phyloP scores from a whole-genome alignment of 768 basidiomycete species.

The Gymnopilus dilepis region DNA sequence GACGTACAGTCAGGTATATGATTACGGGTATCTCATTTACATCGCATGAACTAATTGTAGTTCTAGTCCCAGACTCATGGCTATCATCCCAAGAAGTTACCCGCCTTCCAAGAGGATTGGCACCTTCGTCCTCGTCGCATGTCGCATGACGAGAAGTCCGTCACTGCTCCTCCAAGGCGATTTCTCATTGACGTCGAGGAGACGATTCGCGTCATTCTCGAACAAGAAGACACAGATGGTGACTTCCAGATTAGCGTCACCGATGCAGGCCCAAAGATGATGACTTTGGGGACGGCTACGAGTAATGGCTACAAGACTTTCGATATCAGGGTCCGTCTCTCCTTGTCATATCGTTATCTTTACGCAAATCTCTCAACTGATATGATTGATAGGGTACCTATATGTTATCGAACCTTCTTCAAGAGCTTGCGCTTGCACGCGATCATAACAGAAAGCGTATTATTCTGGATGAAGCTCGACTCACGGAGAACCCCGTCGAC shows the following conservation, averaged over 20 bases:
- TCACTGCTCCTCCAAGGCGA: slow-evolving; percentile 80
- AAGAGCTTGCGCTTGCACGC: slow-evolving; percentile 95
- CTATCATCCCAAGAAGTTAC: slow-evolving; percentile 71
- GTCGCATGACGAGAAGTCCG: slow-evolving; percentile 92
- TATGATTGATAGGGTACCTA: slow-evolving; percentile 80
- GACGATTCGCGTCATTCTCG: slow-evolving; percentile 93
- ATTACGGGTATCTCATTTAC: slow-evolving; percentile 1
- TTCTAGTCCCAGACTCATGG: slow-evolving; percentile 74
- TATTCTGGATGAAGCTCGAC: slow-evolving; percentile 97
- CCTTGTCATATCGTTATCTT: background rate
- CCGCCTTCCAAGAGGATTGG: slow-evolving; percentile 79
- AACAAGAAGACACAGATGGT: slow-evolving; percentile 97
- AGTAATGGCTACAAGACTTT: slow-evolving; percentile 98
- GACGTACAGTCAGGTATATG: slow-evolving; percentile 84
- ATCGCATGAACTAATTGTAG: slow-evolving; percentile 12
- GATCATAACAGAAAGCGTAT: slow-evolving; percentile 96
- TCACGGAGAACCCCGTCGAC: slow-evolving; percentile 97
- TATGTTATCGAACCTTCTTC: slow-evolving; percentile 98
- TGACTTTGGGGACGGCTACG: slow-evolving; percentile 94
- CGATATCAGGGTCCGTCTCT: slow-evolving; percentile 79
- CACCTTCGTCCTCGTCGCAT: slow-evolving; percentile 77
- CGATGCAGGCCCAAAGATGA: slow-evolving; percentile 95
- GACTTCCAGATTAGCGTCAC: slow-evolving; percentile 97
- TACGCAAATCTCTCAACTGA: slow-evolving; percentile 14
- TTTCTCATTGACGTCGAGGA: slow-evolving; percentile 98